A percentile compares a stretch with the other conserved stretches of the same genome.
These are phyloP conservation scores for Entonaema liquescens DNA, from an alignment of 495 filamentous ascomycete genomes.

Conservation along the genomic window DNA sequence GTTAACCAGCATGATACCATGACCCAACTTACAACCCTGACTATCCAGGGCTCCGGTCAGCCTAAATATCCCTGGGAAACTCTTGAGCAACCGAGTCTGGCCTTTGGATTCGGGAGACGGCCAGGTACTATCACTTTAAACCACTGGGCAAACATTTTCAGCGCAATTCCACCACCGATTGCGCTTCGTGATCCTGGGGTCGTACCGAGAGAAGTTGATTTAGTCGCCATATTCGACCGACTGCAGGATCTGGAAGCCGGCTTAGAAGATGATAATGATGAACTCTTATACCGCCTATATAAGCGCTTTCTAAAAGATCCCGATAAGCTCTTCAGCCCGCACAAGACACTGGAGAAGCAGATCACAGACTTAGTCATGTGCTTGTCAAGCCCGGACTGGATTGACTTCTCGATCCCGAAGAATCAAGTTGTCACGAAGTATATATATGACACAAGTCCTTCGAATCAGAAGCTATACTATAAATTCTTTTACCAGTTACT, in stretches of 20 bases:
- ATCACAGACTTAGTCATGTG: slow-evolving; percentile 73
- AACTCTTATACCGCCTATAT: slow-evolving; percentile 64
- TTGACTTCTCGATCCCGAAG: slow-evolving; percentile 69
- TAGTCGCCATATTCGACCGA: slow-evolving; percentile 62
- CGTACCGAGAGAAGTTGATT: slow-evolving; percentile 61
- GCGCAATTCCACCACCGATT: slow-evolving; percentile 57
- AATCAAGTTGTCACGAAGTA: slow-evolving; percentile 73
- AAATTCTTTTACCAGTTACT: slow-evolving; percentile 79
- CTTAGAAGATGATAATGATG: slow-evolving; percentile 64
- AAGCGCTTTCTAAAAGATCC: slow-evolving; percentile 60
- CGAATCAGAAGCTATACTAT: slow-evolving; percentile 52
- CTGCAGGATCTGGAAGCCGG: slow-evolving; percentile 64
- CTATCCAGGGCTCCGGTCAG: slow-evolving; percentile 49
- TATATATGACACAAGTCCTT: slow-evolving; percentile 58
- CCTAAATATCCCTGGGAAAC: slow-evolving; percentile 67
- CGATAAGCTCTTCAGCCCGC: slow-evolving; percentile 58
- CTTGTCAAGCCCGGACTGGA: slow-evolving; percentile 68
- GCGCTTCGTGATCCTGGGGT: slow-evolving; percentile 60
- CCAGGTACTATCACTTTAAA: slow-evolving; percentile 70
- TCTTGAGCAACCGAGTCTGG: slow-evolving; percentile 70
- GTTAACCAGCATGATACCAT: slow-evolving; percentile 58
- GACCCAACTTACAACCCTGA: slow-evolving; percentile 59
- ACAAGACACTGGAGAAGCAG: slow-evolving; percentile 68
- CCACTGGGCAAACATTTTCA: slow-evolving; percentile 62
- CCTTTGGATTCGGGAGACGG: slow-evolving; percentile 64